Evolutionary conservation across 78 protist genomes (phyloP).

Genomic region (Dictyostelium firmibasis): DNA sequence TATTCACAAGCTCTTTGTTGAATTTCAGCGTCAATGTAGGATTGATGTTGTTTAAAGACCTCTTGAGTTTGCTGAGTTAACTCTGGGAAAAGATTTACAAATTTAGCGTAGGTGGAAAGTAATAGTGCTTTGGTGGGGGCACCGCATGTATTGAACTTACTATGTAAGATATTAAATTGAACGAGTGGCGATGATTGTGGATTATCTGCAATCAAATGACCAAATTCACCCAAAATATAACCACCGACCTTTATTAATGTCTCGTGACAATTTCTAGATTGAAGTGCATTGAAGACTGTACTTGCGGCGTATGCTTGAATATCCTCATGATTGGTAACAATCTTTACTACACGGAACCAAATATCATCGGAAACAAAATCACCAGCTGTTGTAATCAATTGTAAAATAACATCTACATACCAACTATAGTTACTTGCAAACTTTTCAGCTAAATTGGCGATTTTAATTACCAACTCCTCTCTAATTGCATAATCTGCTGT

Average conservation of each 20-base stretch:
- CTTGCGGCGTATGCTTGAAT: constrained; percentile 94
- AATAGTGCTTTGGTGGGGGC: constrained; percentile 86
- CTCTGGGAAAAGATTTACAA: constrained; percentile 91
- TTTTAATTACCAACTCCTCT: constrained; percentile 95
- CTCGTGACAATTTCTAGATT: constrained; percentile 88
- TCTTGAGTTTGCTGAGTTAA: constrained; percentile 54
- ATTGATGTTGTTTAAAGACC: constrained; percentile 36
- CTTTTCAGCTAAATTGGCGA: constrained; percentile 97
- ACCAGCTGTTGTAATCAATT: constrained; percentile 92
- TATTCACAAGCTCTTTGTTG: constrained; percentile 99
- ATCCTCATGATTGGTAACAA: constrained; percentile 94
- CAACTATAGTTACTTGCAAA: constrained; percentile 91
- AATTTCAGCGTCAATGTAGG: constrained; percentile 91
- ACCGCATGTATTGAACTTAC: constrained; percentile 40
- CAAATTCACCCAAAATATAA: constrained; percentile 97
- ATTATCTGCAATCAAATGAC: constrained; percentile 89
- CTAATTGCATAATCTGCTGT: constrained; percentile 87
- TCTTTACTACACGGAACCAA: constrained; percentile 97
- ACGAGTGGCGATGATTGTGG: constrained; percentile 32
- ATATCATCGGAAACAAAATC: constrained; percentile 94
- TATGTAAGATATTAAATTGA: constrained; percentile 86
- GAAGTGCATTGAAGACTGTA: constrained; percentile 83
- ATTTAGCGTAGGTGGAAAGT: constrained; percentile 92
- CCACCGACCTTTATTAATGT: constrained; percentile 89
- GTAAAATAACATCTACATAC: constrained; percentile 95